Conservation (phyloP, 2,329 filamentous ascomycete genomes). For the Ploettnerulaceae sp. region DNA sequence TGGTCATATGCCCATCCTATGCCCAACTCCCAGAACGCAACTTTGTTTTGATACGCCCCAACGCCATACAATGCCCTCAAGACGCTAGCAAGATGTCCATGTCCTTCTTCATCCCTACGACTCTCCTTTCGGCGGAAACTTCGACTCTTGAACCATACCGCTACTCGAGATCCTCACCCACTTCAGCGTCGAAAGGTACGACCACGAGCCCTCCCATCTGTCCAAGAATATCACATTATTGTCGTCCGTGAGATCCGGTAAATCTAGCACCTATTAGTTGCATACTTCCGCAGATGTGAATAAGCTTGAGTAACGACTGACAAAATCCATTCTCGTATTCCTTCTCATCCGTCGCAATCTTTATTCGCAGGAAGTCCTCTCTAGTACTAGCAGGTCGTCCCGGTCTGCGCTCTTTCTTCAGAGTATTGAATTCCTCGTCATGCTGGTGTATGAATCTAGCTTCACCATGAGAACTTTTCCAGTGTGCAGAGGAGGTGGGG, state of each 20-base stretch:
- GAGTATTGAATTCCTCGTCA: constrained; percentile 62
- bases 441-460: constrained; percentile 61
- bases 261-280: constrained; percentile 39
- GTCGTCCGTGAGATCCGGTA: constrained; percentile 70
- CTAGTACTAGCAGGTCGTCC: constrained; percentile 73
- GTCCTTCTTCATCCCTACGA: constrained; percentile 22
- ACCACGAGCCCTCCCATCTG: constrained; percentile 81
- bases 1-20: too few relatives aligned
- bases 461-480: constrained; percentile 10
- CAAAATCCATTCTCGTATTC: constrained; percentile 83
- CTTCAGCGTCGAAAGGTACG: constrained; percentile 67
- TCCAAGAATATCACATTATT: constrained; percentile 62
- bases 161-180: constrained; percentile 70
- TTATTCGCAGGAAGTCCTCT: constrained; percentile 72
- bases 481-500: constrained; percentile 35
- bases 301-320: constrained; percentile 38
- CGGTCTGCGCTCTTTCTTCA: constrained; percentile 67
- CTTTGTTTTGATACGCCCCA: constrained; percentile 4
- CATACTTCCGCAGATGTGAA: not conserved
- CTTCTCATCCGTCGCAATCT: constrained; percentile 64
- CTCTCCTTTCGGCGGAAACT: constrained; percentile 67
- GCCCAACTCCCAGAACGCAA: not conserved
- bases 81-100: constrained; percentile 1
- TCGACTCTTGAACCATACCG: constrained; percentile 62
- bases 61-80: constrained; percentile 16